phyloP scores from a whole-genome alignment of 2,329 filamentous ascomycete species.

The Juglanconis oblonga region DNA sequence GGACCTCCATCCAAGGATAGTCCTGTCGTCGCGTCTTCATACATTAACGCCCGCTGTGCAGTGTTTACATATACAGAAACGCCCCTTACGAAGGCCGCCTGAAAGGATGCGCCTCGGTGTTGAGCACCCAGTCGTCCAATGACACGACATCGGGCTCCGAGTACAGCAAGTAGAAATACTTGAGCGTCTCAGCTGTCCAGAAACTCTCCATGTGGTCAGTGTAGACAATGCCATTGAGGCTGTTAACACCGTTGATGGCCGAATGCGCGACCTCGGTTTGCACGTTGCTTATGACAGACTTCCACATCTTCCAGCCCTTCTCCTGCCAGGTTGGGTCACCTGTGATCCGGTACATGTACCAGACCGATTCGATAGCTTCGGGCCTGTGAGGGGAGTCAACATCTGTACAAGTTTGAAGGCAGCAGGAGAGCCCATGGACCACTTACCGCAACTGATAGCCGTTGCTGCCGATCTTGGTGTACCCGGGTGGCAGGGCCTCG shows the following conservation, averaged over 20 bases:
- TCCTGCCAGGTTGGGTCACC: slow-evolving; percentile 74
- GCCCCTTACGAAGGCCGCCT: slow-evolving; percentile 36
- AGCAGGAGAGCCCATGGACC: neutral
- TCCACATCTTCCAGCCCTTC: slow-evolving; percentile 84
- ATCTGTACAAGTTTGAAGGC: neutral
- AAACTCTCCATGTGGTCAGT: slow-evolving; percentile 80
- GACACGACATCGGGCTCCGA: slow-evolving; percentile 63
- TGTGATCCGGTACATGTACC: slow-evolving; percentile 88
- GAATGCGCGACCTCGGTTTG: slow-evolving; percentile 65
- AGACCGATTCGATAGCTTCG: slow-evolving; percentile 84
- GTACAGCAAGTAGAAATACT: slow-evolving; percentile 87
- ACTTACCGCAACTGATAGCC: slow-evolving; percentile 63
- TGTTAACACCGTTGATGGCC: slow-evolving; percentile 64
- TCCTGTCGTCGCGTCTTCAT: too few species aligned
- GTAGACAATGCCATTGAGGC: slow-evolving; percentile 30
- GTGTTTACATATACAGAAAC: too few species aligned
- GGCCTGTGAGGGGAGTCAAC: slow-evolving; percentile 48
- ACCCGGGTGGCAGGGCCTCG: slow-evolving; percentile 49
- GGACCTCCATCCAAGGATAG: too few species aligned
- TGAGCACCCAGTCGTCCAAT: slow-evolving; percentile 66
- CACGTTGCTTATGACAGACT: slow-evolving; percentile 65
- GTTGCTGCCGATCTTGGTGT: slow-evolving; percentile 39
- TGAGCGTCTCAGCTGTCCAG: slow-evolving; percentile 87
- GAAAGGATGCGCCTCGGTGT: slow-evolving; percentile 62
- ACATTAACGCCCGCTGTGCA: too few species aligned